Evolutionary conservation across 2,329 filamentous ascomycete genomes (phyloP), one percentile per base, ranked within the genome.

Genomic region (Ophioceras dolichostomum): DNA sequence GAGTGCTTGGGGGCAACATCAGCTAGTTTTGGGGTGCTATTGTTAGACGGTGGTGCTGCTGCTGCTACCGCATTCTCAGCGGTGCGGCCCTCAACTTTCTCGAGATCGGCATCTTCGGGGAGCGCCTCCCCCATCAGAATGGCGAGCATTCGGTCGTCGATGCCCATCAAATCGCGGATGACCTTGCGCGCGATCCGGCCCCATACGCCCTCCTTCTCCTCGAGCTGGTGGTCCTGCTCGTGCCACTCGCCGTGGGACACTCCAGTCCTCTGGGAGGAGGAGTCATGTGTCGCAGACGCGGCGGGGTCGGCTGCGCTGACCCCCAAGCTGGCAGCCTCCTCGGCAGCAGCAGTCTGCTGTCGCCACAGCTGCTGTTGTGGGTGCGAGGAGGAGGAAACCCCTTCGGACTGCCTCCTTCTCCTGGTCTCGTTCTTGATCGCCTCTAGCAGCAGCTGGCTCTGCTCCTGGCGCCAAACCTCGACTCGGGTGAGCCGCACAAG

Each of bases 391-490:
- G 22, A 12, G 20, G 57, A 54, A 42, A 70, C 75, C 32, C 64
- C 64, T 47, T 76, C 64, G 7, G 75, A 79, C 54, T 75, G 72
- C 22, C 79, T 69, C 40, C 82, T 73, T 40, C 82, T 70, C 43
- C 68, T 65, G 39, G 87, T 94, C 59, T 94, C 86, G 43, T 76
- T 80, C 57, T 93, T 83, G 34, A 96, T 88, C 58, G 95, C 86
- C 39, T 94, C 83, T 24, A 95, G 57, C 20, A 98, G 64, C 10
- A 85, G 76, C 41, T 76, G 75, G 56, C 87, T 94, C 55, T 98
- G 88, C 51, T 96, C 89, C 51, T 93, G 61, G 39, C 88, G 75
- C 91, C 91, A 98, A 36, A 76, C 73, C 58, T 96, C 89, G 52
- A 98, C 94, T 42, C 89, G 74, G 48, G 79, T 76, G 53, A 79